These are phyloP conservation scores for Cynara cardunculus DNA, from an alignment of 129 eudicot genomes.

Conservation along the genomic window DNA sequence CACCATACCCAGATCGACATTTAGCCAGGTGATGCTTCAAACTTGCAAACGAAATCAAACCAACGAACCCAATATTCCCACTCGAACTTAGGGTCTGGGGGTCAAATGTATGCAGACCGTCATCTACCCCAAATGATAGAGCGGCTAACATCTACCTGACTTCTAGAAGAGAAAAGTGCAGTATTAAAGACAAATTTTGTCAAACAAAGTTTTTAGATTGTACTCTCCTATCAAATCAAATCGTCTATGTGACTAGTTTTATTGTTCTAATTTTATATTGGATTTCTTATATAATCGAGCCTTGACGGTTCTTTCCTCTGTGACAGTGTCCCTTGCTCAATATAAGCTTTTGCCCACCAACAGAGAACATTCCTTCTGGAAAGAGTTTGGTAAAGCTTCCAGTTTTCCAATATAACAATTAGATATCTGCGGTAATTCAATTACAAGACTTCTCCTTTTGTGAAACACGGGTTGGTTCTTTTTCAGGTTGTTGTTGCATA, in stretches of 20 bases:
- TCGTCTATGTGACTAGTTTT: neutral
- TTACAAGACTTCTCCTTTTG: neutral
- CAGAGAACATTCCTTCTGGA: conserved; percentile 67
- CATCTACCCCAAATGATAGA: neutral
- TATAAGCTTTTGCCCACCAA: conserved; percentile 88
- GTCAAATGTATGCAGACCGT: neutral
- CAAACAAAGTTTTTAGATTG: neutral
- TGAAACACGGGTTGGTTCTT: neutral
- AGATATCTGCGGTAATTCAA: neutral
- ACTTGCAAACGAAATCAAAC: neutral
- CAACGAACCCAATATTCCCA: neutral
- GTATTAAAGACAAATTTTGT: neutral
- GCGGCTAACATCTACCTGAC: neutral
- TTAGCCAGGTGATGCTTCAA: conserved; percentile 55
- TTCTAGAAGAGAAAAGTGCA: neutral
- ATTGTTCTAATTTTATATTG: neutral
- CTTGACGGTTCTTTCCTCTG: neutral
- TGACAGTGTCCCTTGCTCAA: conserved; percentile 84
- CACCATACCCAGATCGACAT: conserved; percentile 28
- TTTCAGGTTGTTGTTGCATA: conserved; percentile 83
- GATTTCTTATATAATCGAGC: neutral
- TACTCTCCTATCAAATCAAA: neutral
- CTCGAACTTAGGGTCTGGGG: neutral
- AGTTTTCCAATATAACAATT: neutral
- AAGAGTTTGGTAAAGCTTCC: conserved; percentile 74